Evolutionary conservation across 208 protist genomes (phyloP), one percentile per base, ranked within the genome.

Genomic region (Leishmania braziliensis): DNA sequence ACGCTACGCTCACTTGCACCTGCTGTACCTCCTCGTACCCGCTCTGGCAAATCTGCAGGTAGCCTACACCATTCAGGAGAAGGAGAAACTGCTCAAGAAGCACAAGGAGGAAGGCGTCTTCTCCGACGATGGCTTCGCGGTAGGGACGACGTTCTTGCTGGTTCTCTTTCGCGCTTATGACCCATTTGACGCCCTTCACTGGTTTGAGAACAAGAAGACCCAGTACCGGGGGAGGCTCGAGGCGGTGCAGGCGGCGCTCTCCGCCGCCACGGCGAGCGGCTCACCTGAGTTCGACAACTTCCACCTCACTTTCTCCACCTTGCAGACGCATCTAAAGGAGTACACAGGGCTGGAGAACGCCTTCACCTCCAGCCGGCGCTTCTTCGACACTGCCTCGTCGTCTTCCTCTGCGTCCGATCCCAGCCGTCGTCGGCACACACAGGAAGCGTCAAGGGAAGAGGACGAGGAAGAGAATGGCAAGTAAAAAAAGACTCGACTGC

Each of bases 51-150:
- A 99, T 58, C 92, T 93, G 75, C 98, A 97, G 81, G 92, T 99
- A 12, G 98, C 99, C 76, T 83, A 96, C 63, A 98, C 99, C 73
- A 90, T 99, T 43, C 86, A 80, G 39, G 84, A 95, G 26, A 99
- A 99, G 89, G 98, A 99, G 54, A 95, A 97, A 77, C 87, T 99
- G 43, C 84, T 91, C 20, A 98, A 98, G 78, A 96, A 97, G 81
- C 88, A 91, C n/a, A 95, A 93, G 33, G 94, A 98, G 66, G 89
- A 80, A 5, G 81, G 89, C 62, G 54, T 93, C 54, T 99, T 99
- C 84, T 96, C 92, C 0, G 98, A 99, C 81, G 99, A 99, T 85
- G 99, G 99, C 39, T 99, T 99, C 90, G 98, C 98, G 3, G 92
- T 99, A 43, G 98, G 97, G 70, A 84, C 99, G 29, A 93, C 94